Percentiles rank a stretch among this genome's conserved stretches.
Conservation (phyloP, 129 eudicot genomes). For the Flaveria trinervia region DNA sequence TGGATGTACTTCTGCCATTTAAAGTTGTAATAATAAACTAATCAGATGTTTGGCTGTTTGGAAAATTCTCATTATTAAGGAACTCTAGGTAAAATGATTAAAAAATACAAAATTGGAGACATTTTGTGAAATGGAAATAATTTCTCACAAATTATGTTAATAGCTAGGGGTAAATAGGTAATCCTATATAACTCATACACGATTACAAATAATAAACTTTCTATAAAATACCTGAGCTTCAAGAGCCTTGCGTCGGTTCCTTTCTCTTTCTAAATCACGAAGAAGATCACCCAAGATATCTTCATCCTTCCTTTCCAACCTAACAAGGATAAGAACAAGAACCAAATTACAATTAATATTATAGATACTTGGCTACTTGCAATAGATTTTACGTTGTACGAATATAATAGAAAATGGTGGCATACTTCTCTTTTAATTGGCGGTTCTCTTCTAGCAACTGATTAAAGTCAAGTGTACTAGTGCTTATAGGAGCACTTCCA, state of each 20-base stretch:
- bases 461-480: constrained; percentile 20
- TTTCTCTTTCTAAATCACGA: constrained; percentile 56
- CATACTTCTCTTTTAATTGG: constrained; percentile 60
- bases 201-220: not conserved
- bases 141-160: not conserved
- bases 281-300: constrained; percentile 48
- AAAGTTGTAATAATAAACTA: not conserved
- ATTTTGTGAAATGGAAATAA: not conserved
- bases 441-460: constrained; percentile 65
- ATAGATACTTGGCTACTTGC: not conserved
- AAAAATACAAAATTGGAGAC: not conserved
- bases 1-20: not conserved
- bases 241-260: constrained; percentile 51
- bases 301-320: constrained; percentile 60
- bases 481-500: constrained; percentile 32
- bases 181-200: not conserved
- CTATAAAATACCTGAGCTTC: constrained; percentile 65
- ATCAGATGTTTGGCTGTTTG: not conserved
- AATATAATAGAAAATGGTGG: constrained; percentile 4
- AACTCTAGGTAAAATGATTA: not conserved
- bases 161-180: not conserved
- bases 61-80: not conserved
- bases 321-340: constrained; percentile 25
- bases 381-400: constrained; percentile 12
- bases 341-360: not conserved